A percentile compares a stretch with the other conserved stretches of the same genome.
phyloP scores from a whole-genome alignment of 139 green algal genomes.

The Micractinium conductrix region DNA sequence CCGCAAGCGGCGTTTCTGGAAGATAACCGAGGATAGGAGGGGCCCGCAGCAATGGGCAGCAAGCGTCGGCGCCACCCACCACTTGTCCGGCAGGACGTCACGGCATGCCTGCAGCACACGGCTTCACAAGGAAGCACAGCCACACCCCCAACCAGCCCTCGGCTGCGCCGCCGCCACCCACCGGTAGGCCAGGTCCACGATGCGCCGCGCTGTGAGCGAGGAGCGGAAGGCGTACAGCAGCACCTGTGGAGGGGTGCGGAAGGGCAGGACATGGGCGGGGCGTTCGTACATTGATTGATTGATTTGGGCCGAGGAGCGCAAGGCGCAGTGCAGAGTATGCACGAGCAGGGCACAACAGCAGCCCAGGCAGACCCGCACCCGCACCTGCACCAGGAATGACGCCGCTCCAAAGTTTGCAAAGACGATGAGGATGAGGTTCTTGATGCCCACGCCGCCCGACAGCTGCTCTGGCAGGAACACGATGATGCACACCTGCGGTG shows the following conservation, averaged over 20 bases:
- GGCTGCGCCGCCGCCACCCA: background rate
- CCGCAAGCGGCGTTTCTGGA: too few species aligned
- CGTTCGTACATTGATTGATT: background rate
- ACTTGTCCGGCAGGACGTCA: background rate
- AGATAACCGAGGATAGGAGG: background rate
- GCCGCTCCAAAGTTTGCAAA: slow-evolving; percentile 49
- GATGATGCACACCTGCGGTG: slow-evolving; percentile 39
- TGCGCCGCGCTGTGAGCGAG: slow-evolving; percentile 41
- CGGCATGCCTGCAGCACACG: background rate
- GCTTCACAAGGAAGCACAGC: too few species aligned
- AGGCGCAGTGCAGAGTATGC: background rate
- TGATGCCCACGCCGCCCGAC: slow-evolving; percentile 36
- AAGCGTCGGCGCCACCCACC: too few species aligned
- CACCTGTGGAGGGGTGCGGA: background rate
- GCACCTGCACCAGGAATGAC: slow-evolving; percentile 19
- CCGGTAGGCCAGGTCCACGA: slow-evolving; percentile 38
- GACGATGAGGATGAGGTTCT: slow-evolving; percentile 55
- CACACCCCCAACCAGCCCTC: too few species aligned
- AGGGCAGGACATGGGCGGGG: background rate
- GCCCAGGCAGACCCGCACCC: background rate
- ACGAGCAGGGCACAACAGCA: background rate
- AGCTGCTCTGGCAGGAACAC: slow-evolving; percentile 38
- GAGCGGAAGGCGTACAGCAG: slow-evolving; percentile 41
- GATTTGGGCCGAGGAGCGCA: background rate
- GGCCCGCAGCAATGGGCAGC: too few species aligned